Percentiles rank a stretch among this genome's conserved stretches.
Evolutionary conservation across 768 basidiomycete genomes (phyloP).

Genomic region (Russula earlei): DNA sequence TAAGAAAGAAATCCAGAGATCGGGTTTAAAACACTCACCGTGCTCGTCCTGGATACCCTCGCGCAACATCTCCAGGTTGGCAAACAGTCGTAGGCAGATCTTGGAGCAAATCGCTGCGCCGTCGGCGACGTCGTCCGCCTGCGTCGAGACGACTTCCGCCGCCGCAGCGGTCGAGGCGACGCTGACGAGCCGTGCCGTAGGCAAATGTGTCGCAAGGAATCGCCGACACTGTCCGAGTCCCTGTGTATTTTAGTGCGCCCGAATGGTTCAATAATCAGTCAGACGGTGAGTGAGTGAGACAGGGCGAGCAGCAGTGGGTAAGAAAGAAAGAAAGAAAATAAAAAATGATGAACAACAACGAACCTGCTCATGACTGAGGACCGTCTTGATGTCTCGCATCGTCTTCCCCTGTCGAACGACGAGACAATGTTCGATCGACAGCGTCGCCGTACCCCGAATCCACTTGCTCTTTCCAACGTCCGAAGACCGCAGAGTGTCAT

Average conservation of each 20-base stretch:
- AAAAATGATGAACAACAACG: conserved; percentile 1
- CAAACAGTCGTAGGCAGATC: conserved; percentile 49
- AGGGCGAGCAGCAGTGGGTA: no score
- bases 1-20: no score
- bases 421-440: conserved; percentile 62
- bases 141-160: conserved; percentile 39
- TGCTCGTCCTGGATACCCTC: conserved; percentile 56
- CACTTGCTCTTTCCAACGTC: conserved; percentile 35
- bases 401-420: conserved; percentile 51
- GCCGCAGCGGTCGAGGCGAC: conserved; percentile 69
- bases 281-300: no score
- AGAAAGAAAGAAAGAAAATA: neutral
- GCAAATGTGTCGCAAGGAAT: conserved; percentile 47
- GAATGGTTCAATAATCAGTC: no score
- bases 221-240: conserved; percentile 70
- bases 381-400: conserved; percentile 41
- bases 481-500: conserved; percentile 47
- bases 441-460: conserved; percentile 48
- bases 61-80: conserved; percentile 49
- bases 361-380: conserved; percentile 80
- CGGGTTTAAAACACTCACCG: conserved; percentile 27
- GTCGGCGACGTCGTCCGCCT: conserved; percentile 34
- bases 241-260: conserved; percentile 28
- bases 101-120: conserved; percentile 71
- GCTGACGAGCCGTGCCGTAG: conserved; percentile 42